These are phyloP conservation scores for Globisporangium mamillatum DNA, from an alignment of 352 stramenopile genomes.

Conservation along the genomic window DNA sequence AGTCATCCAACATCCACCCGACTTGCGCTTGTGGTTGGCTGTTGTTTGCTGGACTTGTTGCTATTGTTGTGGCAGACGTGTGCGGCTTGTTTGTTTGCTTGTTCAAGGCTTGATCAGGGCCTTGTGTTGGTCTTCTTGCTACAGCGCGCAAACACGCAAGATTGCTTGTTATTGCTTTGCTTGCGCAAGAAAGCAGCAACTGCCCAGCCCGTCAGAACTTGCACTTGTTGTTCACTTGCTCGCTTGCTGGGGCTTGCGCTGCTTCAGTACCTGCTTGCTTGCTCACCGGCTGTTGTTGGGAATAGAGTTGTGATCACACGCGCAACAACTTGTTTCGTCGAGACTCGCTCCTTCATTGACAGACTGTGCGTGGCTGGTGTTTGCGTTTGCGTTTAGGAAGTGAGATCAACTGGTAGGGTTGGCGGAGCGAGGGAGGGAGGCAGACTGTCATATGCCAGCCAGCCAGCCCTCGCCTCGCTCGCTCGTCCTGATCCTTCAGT, in stretches of 20 bases:
- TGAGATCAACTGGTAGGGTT: neutral
- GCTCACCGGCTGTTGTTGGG: neutral
- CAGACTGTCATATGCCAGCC: neutral
- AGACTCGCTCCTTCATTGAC: neutral
- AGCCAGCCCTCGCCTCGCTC: neutral
- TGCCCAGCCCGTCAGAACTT: neutral
- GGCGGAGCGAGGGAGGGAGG: neutral
- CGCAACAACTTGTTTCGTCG: neutral
- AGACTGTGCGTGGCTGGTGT: neutral
- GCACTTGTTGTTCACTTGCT: neutral
- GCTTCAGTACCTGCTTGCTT: neutral
- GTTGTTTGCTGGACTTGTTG: neutral
- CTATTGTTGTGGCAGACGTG: neutral
- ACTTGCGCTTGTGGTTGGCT: neutral
- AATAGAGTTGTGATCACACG: neutral
- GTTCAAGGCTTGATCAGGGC: neutral
- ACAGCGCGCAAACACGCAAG: neutral
- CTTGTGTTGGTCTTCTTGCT: neutral
- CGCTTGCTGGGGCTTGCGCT: neutral
- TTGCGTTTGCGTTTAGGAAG: neutral
- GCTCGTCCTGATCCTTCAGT: neutral
- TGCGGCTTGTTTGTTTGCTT: neutral
- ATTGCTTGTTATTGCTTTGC: neutral
- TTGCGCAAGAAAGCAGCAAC: neutral
- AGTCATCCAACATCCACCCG: constrained; percentile 43